phyloP scores from a whole-genome alignment of 139 green algal species.

The Micractinium conductrix region DNA sequence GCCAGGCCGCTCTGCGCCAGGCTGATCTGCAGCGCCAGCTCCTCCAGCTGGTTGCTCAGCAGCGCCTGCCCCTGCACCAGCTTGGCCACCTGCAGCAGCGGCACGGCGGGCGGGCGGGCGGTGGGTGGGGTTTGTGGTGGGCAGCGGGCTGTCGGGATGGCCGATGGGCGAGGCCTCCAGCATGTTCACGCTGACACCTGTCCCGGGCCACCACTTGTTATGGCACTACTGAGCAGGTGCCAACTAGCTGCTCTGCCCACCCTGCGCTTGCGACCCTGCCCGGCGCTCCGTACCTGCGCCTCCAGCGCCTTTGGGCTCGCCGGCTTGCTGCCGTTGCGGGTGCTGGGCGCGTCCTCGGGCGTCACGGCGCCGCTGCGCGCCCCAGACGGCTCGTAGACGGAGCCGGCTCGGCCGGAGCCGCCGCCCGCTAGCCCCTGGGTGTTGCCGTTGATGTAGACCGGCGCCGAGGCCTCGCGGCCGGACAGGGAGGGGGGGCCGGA shows the following conservation, averaged over 20 bases:
- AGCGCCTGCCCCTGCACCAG: conserved; percentile 39
- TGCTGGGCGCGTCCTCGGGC: conserved; percentile 1
- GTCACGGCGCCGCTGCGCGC: neutral
- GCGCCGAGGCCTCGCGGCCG: neutral
- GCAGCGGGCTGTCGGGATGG: too few species aligned
- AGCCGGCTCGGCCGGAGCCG: neutral
- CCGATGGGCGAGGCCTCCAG: too few species aligned
- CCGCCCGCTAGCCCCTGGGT: neutral
- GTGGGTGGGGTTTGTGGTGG: too few species aligned
- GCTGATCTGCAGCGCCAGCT: conserved; percentile 42
- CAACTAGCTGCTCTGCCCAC: too few species aligned
- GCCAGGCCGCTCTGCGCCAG: conserved; percentile 25
- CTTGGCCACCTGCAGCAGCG: conserved; percentile 35
- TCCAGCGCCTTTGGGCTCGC: conserved; percentile 26
- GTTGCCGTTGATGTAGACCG: conserved; percentile 22
- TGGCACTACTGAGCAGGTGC: too few species aligned
- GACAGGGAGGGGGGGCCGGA: neutral
- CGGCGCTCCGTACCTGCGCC: too few species aligned
- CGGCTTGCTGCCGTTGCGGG: conserved; percentile 16
- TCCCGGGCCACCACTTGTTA: too few species aligned
- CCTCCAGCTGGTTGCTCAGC: conserved; percentile 48
- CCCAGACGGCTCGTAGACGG: neutral
- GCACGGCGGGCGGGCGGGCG: too few species aligned
- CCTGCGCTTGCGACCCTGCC: too few species aligned
- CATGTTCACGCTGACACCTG: too few species aligned